phyloP scores from a whole-genome alignment of 164 flowering plant species.

The Warburgia ugandensis region DNA sequence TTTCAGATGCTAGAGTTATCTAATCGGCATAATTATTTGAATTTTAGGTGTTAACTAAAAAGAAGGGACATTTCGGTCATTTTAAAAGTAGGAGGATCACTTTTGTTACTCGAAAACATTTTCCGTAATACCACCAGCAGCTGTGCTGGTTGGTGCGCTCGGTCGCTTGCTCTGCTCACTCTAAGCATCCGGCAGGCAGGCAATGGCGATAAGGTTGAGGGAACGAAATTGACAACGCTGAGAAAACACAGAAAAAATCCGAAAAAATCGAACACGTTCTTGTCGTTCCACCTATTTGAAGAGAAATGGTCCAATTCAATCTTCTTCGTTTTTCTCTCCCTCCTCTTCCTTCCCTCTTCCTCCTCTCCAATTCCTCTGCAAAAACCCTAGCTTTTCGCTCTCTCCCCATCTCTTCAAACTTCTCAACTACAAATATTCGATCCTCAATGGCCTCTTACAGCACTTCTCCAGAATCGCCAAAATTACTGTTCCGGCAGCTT shows the following conservation, averaged over 20 bases:
- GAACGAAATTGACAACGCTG: not conserved
- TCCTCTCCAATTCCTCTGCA: constrained; percentile 1
- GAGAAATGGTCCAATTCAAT: constrained; percentile 9
- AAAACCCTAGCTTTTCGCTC: constrained; percentile 5
- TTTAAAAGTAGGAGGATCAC: no score
- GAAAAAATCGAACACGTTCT: not conserved
- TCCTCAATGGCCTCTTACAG: constrained; percentile 22
- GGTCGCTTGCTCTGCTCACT: no score
- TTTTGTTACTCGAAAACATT: no score
- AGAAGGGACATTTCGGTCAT: no score
- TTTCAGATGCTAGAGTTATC: no score
- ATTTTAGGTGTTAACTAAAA: no score
- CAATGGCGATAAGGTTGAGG: not conserved
- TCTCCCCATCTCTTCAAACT: not conserved
- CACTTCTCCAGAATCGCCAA: constrained; percentile 32
- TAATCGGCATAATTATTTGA: no score
- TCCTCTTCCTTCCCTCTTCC: not conserved
- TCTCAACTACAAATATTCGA: not conserved
- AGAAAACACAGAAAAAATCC: not conserved
- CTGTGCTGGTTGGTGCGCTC: no score
- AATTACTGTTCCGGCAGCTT: constrained; percentile 44
- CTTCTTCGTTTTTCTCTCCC: constrained; percentile 1
- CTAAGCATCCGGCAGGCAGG: no score
- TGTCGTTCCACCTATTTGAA: not conserved
- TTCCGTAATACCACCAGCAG: no score